Conservation (phyloP, 78 protist genomes). For the Speleostelium caveatum region DNA sequence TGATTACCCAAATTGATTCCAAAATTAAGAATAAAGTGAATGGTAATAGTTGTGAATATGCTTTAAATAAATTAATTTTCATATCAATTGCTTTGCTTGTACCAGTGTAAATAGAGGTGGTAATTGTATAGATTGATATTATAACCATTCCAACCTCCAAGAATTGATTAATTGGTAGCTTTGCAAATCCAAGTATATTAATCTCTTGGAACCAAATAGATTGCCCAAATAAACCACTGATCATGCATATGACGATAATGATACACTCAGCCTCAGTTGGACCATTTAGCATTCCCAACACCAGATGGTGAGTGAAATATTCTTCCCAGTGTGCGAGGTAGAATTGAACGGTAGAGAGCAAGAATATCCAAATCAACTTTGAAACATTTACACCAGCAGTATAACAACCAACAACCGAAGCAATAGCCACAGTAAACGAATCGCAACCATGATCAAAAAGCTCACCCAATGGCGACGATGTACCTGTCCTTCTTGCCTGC, state of each 20-base stretch:
- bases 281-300: constrained; percentile 68
- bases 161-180: constrained; percentile 9
- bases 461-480: constrained; percentile 79
- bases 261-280: constrained; percentile 77
- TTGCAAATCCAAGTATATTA: not conserved
- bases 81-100: constrained; percentile 24
- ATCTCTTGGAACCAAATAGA: constrained; percentile 41
- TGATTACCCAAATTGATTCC: constrained; percentile 37
- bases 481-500: constrained; percentile 76
- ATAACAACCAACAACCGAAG: constrained; percentile 33
- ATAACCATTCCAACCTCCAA: constrained; percentile 14
- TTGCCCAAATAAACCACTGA: constrained; percentile 50
- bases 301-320: constrained; percentile 67
- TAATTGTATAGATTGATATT: constrained; percentile 19
- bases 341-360: constrained; percentile 68
- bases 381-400: constrained; percentile 30
- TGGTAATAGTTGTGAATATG: constrained; percentile 66
- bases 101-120: constrained; percentile 11
- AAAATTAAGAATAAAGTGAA: constrained; percentile 26
- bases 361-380: constrained; percentile 36
- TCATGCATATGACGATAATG: constrained; percentile 12
- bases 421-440: constrained; percentile 37
- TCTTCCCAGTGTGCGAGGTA: constrained; percentile 82
- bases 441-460: constrained; percentile 77
- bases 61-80: constrained; percentile 48